Evolutionary conservation across 306 rosid genomes (phyloP).

Genomic region (Castanea mollissima): DNA sequence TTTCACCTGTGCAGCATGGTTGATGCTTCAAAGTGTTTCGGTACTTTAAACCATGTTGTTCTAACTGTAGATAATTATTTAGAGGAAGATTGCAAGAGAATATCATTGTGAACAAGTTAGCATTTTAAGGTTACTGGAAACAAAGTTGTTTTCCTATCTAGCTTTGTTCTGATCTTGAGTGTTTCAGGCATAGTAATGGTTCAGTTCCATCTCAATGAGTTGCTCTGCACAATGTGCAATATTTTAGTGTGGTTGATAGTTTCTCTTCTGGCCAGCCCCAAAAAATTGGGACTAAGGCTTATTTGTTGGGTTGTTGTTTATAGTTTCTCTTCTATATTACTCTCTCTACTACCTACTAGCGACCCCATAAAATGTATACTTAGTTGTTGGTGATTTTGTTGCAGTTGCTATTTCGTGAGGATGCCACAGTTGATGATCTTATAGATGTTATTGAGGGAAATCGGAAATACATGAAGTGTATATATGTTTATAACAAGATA

Average conservation of each 20-base stretch:
- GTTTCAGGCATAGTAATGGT: too few species aligned
- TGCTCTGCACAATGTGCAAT: background rate
- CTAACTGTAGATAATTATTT: background rate
- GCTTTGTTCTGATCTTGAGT: too few species aligned
- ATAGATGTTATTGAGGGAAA: slow-evolving; percentile 99
- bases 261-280: background rate
- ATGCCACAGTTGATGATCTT: slow-evolving; percentile 97
- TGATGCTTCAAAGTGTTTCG: background rate
- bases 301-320: background rate
- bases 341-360: background rate
- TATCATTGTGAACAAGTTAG: background rate
- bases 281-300: too few species aligned
- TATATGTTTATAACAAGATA: slow-evolving; percentile 98
- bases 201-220: too few species aligned
- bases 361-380: background rate
- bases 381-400: slow-evolving; percentile 24
- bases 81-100: background rate
- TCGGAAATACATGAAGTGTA: slow-evolving; percentile 98
- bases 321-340: background rate
- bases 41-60: background rate
- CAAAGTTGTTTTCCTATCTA: too few species aligned
- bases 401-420: slow-evolving; percentile 96
- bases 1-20: background rate
- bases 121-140: too few species aligned
- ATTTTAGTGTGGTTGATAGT: background rate